Percentiles rank a stretch among this genome's conserved stretches.
Evolutionary conservation across 139 green algal genomes (phyloP).

Genomic region (Closterium sp.): DNA sequence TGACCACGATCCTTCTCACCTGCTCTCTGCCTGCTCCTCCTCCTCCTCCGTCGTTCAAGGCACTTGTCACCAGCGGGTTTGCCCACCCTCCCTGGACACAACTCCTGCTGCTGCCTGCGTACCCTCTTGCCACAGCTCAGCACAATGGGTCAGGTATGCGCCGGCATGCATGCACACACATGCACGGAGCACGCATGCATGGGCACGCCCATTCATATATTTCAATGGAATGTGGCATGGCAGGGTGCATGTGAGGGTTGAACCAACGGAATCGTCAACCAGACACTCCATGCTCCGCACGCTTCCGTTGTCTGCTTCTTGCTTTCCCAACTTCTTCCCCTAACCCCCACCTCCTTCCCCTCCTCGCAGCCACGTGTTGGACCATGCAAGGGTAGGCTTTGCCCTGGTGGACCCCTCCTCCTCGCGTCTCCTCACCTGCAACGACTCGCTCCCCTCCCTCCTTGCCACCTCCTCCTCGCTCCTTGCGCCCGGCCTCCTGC

Average conservation of each 20-base stretch:
- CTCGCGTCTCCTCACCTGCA: not conserved
- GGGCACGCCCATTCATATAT: not conserved
- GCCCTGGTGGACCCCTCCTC: not conserved
- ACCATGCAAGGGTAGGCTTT: not conserved
- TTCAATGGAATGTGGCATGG: too few relatives aligned
- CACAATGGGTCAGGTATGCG: not conserved
- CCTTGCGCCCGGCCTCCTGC: not conserved
- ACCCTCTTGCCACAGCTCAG: not conserved
- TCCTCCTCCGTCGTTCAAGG: not conserved
- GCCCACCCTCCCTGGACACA: not conserved
- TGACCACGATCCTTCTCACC: not conserved
- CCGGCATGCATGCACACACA: not conserved
- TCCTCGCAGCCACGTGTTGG: not conserved
- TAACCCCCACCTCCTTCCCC: too few relatives aligned
- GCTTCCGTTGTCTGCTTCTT: too few relatives aligned
- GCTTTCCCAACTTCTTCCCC: too few relatives aligned
- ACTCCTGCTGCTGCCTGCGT: not conserved
- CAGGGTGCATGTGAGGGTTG: too few relatives aligned
- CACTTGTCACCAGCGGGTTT: not conserved
- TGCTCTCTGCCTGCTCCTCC: not conserved
- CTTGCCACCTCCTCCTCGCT: not conserved
- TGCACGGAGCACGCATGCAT: not conserved
- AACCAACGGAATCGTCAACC: too few relatives aligned
- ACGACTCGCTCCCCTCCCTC: not conserved
- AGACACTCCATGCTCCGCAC: too few relatives aligned